Base-by-base conservation (phyloP, 495 filamentous ascomycete species). In the Penicillium subrubescens region DNA sequence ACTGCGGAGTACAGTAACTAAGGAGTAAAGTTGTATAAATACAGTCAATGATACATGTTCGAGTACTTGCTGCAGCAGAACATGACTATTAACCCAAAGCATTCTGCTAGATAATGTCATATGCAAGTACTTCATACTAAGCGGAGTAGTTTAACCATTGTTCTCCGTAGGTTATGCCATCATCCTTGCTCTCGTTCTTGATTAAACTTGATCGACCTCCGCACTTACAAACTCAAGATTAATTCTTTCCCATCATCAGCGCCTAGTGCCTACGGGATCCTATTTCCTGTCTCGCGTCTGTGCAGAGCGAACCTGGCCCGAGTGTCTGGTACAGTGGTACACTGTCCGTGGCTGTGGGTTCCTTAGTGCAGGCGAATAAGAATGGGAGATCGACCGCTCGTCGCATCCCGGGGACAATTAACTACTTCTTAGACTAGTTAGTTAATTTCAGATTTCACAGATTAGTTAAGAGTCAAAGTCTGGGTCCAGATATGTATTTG, bases 321-420 rank as follows among this genome's bases (percentile, higher is more conserved):
- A 70, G 64, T 62, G 60, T 66, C 64, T 72, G 67, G 70, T 66
- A 68, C 62, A 60, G 54, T 34, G 61, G 64, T 66, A 63, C 57
- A 59, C 62, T 53, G 63, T 66, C 63, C 67, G 61, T 69, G 61
- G 64, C 61, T 61, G 61, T 69, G 67, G 70, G 43, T 61, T 63
- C 19, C 19, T 59, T 64, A 62, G 60, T 54, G 29, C 39, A 57
- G 57, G 41, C 60, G 57, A 70, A 67, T 67, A 21, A 33, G 31
- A 62, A 27, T 34, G 35, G 34, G 51, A 48, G 54, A 62, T 62
- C 62, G 59, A 65, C 56, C 61, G n/a, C 17, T 11, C 53, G 5
- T 17, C 52, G 2, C 52, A 54, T 35, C 52, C 14, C 25, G 23
- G 25, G 48, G 50, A 11, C 27, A 48, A 48, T 12, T 23, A 12